phyloP scores from a whole-genome alignment of 2,329 filamentous ascomycete species.

The Calonectria henricotiae region DNA sequence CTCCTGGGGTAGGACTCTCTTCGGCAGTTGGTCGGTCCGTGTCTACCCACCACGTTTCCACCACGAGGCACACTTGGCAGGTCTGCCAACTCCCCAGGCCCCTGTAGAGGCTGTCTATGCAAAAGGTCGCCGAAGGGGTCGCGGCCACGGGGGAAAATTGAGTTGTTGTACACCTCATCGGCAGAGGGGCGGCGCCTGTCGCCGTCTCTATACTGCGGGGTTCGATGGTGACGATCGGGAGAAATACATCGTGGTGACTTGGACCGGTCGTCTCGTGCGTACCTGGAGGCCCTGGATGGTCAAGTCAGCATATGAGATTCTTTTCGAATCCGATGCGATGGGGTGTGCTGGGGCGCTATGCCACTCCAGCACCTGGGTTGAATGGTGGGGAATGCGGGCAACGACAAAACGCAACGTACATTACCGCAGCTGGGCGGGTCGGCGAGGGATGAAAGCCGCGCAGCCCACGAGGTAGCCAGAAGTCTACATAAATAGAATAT shows the following conservation, averaged over 20 bases:
- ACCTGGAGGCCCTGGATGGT: neutral
- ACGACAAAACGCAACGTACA: neutral
- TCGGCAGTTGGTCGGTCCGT: neutral
- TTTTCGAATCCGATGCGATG: neutral
- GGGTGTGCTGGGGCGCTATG: neutral
- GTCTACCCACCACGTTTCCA: neutral
- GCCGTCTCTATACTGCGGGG: neutral
- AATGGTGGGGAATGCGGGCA: neutral
- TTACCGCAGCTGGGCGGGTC: conserved; percentile 7
- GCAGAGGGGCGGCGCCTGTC: neutral
- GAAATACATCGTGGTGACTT: neutral
- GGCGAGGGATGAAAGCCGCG: neutral
- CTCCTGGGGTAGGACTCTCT: neutral
- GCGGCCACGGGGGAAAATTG: neutral
- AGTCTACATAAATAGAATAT: conserved; percentile 2
- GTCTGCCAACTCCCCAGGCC: neutral
- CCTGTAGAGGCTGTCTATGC: neutral
- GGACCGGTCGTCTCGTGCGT: neutral
- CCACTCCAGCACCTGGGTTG: neutral
- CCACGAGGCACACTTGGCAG: neutral
- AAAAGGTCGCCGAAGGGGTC: neutral
- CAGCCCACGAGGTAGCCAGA: neutral
- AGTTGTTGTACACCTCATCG: too few species aligned
- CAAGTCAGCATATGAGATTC: neutral
- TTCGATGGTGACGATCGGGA: neutral